Base-by-base conservation (phyloP, 164 flowering plant genomes). In the Magnolia changhungtana region DNA sequence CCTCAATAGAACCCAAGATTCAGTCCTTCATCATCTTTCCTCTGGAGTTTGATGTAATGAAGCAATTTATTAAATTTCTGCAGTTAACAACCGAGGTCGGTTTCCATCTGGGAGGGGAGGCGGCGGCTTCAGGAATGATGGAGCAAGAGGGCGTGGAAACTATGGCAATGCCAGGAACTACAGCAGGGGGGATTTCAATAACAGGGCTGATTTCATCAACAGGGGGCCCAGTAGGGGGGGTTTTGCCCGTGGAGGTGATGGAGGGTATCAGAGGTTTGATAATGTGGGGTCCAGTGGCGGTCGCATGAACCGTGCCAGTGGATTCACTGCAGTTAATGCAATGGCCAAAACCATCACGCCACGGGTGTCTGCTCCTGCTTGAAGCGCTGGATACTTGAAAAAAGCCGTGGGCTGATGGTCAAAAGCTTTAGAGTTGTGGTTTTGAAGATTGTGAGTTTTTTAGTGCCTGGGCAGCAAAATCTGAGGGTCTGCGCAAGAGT, bases 91-190 rank as follows among this genome's bases (percentile, higher is more conserved):
- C 69, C 80, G 89, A 64, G 83, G 84, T 52, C 79, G 90, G 16
- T 87, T 77, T 79, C 78, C 83, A 20, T 65, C 83, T 52, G 86
- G 86, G 63, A 79, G 85, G 55, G 90, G 85, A 61, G 74, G 74
- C 74, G 74, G 74, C 74, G 86, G 85, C 2, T 86, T 83, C 76
- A 85, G 89, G 78, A 83, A 79, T 72, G 93, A 90, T 51, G 91
- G 90, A 27, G 78, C 50, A 0, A 87, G 94, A 82, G 94, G 87
- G 52, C 87, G 89, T 58, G 59, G 79, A 20, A 77, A 71, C 27
- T 77, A 77, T 77, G 87, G 87, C 29, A 81, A 75, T 66, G 82
- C 86, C 51, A 81, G 90, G 75, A 81, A 85, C 20, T 86, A 81
- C 75, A 69, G 78, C 24, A 81, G 88, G 50, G 84, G 82, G 59